These are phyloP conservation scores for Apostasia shenzhenica DNA, from an alignment of 106 monocot species.

Conservation along the genomic window DNA sequence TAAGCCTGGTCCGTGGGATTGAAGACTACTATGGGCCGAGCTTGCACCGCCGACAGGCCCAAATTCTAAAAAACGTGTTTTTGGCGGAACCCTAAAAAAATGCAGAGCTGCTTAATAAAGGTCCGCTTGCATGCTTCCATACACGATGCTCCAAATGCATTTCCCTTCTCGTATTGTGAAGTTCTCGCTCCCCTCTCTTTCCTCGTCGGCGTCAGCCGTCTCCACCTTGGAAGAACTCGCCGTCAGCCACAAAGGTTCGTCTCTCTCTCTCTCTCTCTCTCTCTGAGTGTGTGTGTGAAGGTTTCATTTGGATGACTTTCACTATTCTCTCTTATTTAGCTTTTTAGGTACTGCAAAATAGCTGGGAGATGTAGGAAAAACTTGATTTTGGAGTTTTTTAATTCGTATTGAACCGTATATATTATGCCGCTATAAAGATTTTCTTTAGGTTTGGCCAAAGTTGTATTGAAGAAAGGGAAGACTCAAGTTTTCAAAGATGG, in stretches of 20 bases:
- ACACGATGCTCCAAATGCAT: constrained; percentile 21
- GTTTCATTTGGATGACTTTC: neutral
- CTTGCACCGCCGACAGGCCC: no score
- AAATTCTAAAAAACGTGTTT: no score
- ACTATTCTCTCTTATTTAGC: neutral
- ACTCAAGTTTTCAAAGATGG: constrained; percentile 86
- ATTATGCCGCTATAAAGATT: neutral
- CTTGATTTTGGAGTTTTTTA: neutral
- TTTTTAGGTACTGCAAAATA: neutral
- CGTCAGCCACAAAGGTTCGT: constrained; percentile 44
- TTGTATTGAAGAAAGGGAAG: constrained; percentile 92
- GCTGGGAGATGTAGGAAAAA: neutral
- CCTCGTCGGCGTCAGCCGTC: constrained; percentile 10
- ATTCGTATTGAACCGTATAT: neutral
- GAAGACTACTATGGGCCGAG: no score
- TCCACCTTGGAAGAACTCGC: constrained; percentile 46
- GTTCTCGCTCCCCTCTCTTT: constrained; percentile 15
- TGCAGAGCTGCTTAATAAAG: no score
- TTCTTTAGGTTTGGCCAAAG: constrained; percentile 71
- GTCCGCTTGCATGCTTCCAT: no score
- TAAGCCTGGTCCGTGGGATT: no score
- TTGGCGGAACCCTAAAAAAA: no score
- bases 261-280: neutral
- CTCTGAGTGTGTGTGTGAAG: neutral
- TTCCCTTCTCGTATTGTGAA: constrained; percentile 35